A percentile compares a stretch with the other conserved stretches of the same genome.
Conservation (phyloP, 345 rosid species). For the Arabidopsis arenosa region DNA sequence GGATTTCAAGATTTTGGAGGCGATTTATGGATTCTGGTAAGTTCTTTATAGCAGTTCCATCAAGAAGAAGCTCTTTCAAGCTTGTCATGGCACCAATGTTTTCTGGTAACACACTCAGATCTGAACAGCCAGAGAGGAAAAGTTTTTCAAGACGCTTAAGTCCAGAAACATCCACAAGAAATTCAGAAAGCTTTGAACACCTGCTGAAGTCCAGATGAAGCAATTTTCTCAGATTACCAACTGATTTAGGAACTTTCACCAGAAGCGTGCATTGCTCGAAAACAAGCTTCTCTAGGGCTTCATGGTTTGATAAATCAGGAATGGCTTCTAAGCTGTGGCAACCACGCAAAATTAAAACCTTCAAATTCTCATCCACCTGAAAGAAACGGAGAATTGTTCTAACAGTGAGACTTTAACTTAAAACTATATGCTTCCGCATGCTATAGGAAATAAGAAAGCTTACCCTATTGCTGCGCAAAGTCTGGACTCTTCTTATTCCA, state of each 20-base stretch:
- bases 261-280: constrained; percentile 33
- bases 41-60: constrained; percentile 34
- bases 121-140: constrained; percentile 46
- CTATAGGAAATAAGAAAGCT: neutral
- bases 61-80: constrained; percentile 44
- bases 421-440: neutral
- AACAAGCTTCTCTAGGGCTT: constrained; percentile 37
- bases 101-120: constrained; percentile 37
- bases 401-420: constrained; percentile 3
- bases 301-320: constrained; percentile 46
- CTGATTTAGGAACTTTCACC: constrained; percentile 40
- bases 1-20: constrained; percentile 30
- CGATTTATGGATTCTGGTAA: constrained; percentile 27
- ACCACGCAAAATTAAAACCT: constrained; percentile 38
- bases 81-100: constrained; percentile 36
- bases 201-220: constrained; percentile 34
- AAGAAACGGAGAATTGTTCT: neutral
- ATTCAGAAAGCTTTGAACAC: constrained; percentile 40
- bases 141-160: constrained; percentile 41
- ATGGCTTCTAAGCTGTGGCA: constrained; percentile 41
- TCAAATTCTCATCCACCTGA: constrained; percentile 38
- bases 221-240: constrained; percentile 32
- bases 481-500: constrained; percentile 51
- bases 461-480: constrained; percentile 43
- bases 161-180: constrained; percentile 43